Percentiles rank a stretch among this genome's conserved stretches.
Evolutionary conservation across 2,329 filamentous ascomycete genomes (phyloP).

Genomic region (Exserohilum turcica): DNA sequence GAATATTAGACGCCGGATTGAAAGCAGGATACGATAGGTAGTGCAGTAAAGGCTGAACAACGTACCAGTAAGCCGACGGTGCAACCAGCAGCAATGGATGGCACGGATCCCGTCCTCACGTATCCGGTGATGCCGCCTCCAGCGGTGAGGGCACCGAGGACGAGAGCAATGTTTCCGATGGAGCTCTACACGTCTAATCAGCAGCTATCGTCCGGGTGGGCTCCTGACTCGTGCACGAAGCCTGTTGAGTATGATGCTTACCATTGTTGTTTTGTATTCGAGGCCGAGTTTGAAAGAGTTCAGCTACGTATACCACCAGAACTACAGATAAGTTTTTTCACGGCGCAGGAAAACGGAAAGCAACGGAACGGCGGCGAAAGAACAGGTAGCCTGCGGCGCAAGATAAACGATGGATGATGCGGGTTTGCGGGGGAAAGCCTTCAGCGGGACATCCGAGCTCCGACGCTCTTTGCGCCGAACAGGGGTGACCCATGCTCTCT

Average conservation of each 20-base stretch:
- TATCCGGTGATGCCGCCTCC: constrained; percentile 88
- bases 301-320: too few species aligned
- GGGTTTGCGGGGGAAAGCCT: constrained; percentile 25
- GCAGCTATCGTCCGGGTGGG: background rate
- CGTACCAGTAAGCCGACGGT: constrained; percentile 73
- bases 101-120: constrained; percentile 80
- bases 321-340: too few species aligned
- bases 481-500: background rate
- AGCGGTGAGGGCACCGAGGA: constrained; percentile 81
- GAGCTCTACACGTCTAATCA: constrained; percentile 20
- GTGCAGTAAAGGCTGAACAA: constrained; percentile 10
- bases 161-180: constrained; percentile 69
- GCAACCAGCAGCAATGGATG: constrained; percentile 82
- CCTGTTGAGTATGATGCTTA: background rate
- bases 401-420: background rate
- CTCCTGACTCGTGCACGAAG: constrained; percentile 5
- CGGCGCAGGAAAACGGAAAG: background rate
- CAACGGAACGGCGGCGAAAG: too few species aligned
- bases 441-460: constrained; percentile 18
- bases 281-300: background rate
- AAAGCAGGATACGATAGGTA: background rate
- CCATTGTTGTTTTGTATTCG: constrained; percentile 1
- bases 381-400: too few species aligned
- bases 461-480: constrained; percentile 5
- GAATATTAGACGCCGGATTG: background rate